Evolutionary conservation across 2,329 filamentous ascomycete species (phyloP), one percentile per base, ranked within the genome.

Genomic region (Fusarium sp.): DNA sequence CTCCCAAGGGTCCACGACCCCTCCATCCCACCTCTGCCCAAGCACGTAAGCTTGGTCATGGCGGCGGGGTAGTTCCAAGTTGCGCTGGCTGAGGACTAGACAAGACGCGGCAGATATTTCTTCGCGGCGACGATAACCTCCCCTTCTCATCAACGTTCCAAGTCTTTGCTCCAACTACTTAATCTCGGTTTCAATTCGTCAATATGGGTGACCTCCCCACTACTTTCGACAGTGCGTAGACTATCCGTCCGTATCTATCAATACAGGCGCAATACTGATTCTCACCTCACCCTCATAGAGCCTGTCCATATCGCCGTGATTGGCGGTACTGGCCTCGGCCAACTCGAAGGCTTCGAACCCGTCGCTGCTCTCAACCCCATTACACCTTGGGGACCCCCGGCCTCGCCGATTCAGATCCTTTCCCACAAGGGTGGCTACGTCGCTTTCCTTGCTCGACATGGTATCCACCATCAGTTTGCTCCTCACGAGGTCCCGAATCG

Each of bases 401-500:
- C 90, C 15, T 87, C 89, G 29, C 89, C 90, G 27, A 95, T 99
- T 83, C 89, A 91, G 73, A 95, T 99, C 83, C 91, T 98, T 78
- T 91, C 95, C 81, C 95, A 98, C 87, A 88, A 90, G 72, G 92
- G 92, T 75, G 90, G 91, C 46, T 90, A 93, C 70, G 89, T 99
- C 71, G 96, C 96, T 62, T 99, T 99, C 86, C 90, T 99, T 75
- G 94, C 95, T 71, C 94, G 96, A 47, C 96, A 99, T 83, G 96
- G 96, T 74, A 81, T 90, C 17, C 87, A 96, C 88, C 96, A 99
- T 85, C 89, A 98, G 83, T 88, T 93, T 75, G 94, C 95, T 10
- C 96, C 96, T 0, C 95, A 98, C 80, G 96, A 99, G 84, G 93
- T 99, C n/a, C 94, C 95, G 66, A 90, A 91, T 74, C 94, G 94